Base-by-base conservation (phyloP, 257 asterid genomes). In the Solanum boliviense region DNA sequence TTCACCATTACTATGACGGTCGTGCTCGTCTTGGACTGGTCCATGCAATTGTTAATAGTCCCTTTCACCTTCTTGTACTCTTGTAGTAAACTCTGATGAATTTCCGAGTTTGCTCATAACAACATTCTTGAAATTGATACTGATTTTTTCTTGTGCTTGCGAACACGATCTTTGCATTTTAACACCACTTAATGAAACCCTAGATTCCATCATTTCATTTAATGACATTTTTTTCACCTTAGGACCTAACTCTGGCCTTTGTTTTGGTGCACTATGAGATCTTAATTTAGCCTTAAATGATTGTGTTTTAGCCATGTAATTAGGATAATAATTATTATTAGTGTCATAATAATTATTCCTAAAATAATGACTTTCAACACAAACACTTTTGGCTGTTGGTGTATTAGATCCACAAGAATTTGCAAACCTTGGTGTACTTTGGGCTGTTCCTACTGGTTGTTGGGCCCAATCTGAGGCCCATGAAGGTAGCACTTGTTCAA, bases 251-350 rank as follows among this genome's bases (percentile, higher is more conserved):
- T 92, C 96, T n/a, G 94, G 98, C 88, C 99, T 91, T 68, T 90
- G 96, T 84, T 91, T 96, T 3, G 98, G 99, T 7, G 96, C 98
- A 79, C 98, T 95, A 2, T 91, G 94, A 10, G 99, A 95, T 91
- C 98, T 89, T 85, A 91, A 65, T 85, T 95, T 95, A 2, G 98
- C 98, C 85, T 88, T 91, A 89, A 94, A 96, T 79, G 99, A 94
- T 89, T 94, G 91, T 13, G 98, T 95, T 36, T 92, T 94, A 58
- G 95, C 97, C 99, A 96, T 96, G 87, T 96, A 96, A 85, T 87
- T 94, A 20, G 98, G 98, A 41, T 46, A 84, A 86, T 58, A 21
- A 83, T 76, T 9, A 9, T 88, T 82, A 4, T 86, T 86, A 74
- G 71, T 84, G 27, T 87, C 48, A 16, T 78, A 41, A 78, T 84